Percentiles rank a stretch among this genome's conserved stretches.
phyloP scores from a whole-genome alignment of 2,329 filamentous ascomycete species.

The Trichothecium roseum region DNA sequence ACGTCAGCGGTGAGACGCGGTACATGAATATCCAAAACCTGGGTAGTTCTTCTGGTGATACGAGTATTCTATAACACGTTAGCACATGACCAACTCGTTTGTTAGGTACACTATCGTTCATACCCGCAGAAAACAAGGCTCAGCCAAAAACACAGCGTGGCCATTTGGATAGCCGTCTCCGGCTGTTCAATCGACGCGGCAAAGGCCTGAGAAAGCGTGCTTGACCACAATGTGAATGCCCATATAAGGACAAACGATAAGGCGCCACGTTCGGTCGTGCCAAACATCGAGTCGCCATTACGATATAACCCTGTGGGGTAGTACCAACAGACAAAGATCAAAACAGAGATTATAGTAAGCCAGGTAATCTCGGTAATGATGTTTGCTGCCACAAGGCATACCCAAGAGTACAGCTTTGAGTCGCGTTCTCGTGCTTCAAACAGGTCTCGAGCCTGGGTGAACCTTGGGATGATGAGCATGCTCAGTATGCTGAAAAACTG shows the following conservation, averaged over 20 bases:
- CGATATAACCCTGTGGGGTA: constrained; percentile 48
- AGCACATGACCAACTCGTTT: too few relatives aligned
- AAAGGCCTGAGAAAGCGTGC: constrained; percentile 64
- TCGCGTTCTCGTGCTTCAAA: constrained; percentile 51
- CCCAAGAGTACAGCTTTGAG: constrained; percentile 50
- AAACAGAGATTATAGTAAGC: constrained; percentile 28
- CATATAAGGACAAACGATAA: too few relatives aligned
- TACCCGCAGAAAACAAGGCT: constrained; percentile 51
- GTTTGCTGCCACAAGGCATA: constrained; percentile 45
- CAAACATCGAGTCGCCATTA: too few relatives aligned
- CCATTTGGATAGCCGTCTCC: constrained; percentile 55
- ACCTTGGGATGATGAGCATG: constrained; percentile 45
- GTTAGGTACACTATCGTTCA: too few relatives aligned
- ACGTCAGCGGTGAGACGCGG: constrained; percentile 55
- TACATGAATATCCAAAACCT: constrained; percentile 74
- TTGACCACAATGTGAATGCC: constrained; percentile 58
- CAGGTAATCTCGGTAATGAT: constrained; percentile 37
- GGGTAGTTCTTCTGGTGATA: constrained; percentile 46
- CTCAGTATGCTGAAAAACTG: constrained; percentile 51
- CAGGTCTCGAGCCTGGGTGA: constrained; percentile 44
- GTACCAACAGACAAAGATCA: constrained; percentile 48
- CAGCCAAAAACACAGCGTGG: constrained; percentile 48
- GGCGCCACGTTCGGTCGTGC: too few relatives aligned
- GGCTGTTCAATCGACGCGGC: constrained; percentile 59
- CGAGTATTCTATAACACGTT: constrained; percentile 47